phyloP scores from a whole-genome alignment of 2,329 filamentous ascomycete genomes.

The Verticillium zaregamsianum region DNA sequence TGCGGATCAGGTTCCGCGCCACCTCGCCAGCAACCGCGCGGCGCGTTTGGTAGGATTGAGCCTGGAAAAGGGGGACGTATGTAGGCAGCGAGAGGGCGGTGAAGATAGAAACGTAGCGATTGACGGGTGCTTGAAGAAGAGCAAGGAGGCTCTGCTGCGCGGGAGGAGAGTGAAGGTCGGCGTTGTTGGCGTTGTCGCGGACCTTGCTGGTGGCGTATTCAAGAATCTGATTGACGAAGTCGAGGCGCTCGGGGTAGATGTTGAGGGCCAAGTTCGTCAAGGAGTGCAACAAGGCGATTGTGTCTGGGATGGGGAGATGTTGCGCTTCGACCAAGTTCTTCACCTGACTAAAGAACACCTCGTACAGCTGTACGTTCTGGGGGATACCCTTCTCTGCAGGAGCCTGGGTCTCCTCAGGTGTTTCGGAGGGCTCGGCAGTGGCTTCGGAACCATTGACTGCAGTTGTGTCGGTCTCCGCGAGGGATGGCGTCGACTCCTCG shows the following conservation, averaged over 20 bases:
- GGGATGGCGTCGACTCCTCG: constrained; percentile 30
- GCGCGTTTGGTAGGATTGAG: constrained; percentile 88
- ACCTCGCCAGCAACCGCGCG: constrained; percentile 89
- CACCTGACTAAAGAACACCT: constrained; percentile 96
- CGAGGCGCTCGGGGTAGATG: constrained; percentile 87
- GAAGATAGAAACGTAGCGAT: constrained; percentile 88
- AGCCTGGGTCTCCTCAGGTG: constrained; percentile 11
- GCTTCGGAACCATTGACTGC: constrained; percentile 41
- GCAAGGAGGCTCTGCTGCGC: constrained; percentile 87
- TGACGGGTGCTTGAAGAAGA: constrained; percentile 84
- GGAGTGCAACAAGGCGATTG: constrained; percentile 89
- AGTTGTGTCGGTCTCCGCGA: constrained; percentile 43
- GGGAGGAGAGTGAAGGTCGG: constrained; percentile 85
- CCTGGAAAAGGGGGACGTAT: constrained; percentile 84
- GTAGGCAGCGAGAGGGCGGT: constrained; percentile 92
- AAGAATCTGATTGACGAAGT: constrained; percentile 93
- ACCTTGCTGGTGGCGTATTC: constrained; percentile 86
- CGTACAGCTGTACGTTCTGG: constrained; percentile 82
- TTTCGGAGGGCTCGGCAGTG: constrained; percentile 14
- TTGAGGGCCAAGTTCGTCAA: constrained; percentile 90
- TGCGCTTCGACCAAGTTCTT: constrained; percentile 90
- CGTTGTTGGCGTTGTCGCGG: constrained; percentile 83
- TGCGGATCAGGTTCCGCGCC: constrained; percentile 74
- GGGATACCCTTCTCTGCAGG: constrained; percentile 53
- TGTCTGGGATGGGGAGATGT: constrained; percentile 88